phyloP scores from a whole-genome alignment of 305 asterid genomes.

The Fraxinus velutina region DNA sequence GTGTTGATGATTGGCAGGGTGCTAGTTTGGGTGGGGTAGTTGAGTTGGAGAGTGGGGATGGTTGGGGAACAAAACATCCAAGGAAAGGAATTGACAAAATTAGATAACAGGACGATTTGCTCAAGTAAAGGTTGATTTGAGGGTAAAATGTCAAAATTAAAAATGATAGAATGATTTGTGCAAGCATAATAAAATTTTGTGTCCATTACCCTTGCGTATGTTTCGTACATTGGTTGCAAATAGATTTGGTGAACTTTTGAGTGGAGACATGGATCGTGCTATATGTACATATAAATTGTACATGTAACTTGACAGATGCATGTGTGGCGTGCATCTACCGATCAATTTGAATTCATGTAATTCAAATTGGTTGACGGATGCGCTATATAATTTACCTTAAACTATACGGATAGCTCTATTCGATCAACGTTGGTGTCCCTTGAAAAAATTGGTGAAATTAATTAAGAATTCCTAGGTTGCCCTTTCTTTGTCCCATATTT shows the following conservation, averaged over 20 bases:
- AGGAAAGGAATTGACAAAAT: neutral
- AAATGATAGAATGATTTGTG: neutral
- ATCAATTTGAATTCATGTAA: neutral
- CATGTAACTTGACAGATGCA: neutral
- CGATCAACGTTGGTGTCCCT: constrained; percentile 21
- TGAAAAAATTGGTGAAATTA: constrained; percentile 16
- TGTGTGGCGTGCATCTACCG: neutral
- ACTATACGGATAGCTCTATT: neutral
- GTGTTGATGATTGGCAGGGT: neutral
- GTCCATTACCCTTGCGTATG: neutral
- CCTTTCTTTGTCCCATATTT: constrained; percentile 10
- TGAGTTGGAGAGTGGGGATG: neutral
- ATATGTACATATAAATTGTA: neutral
- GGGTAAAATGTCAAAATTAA: neutral
- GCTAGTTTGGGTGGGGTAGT: neutral
- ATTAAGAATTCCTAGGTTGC: constrained; percentile 24
- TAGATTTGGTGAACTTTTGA: neutral
- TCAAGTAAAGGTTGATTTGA: neutral
- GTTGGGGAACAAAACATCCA: neutral
- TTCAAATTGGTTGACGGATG: neutral
- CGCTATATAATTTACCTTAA: neutral
- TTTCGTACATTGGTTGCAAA: neutral
- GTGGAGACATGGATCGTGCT: neutral
- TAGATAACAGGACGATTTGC: neutral
- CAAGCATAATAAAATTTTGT: neutral